Conservation (phyloP, 192 early-diverging fungal genomes). For the Entophlyctis luteolus region DNA sequence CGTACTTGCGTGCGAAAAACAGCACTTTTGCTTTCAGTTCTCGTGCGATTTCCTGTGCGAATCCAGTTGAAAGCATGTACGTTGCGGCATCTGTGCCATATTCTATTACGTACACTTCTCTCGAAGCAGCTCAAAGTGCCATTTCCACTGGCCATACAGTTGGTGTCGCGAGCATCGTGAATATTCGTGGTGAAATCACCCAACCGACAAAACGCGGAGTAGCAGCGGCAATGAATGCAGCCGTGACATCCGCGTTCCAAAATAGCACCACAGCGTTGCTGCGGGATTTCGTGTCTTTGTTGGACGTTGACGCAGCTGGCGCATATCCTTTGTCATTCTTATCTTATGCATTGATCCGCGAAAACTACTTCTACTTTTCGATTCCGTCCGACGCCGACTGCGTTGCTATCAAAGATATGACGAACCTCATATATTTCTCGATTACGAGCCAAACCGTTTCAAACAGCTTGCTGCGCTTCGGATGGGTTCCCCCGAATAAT, state of each 20-base stretch:
- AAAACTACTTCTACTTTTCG: conserved; percentile 1
- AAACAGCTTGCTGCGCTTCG: neutral
- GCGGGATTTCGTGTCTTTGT: neutral
- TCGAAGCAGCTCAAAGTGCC: neutral
- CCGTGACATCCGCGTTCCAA: neutral
- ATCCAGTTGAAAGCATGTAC: neutral
- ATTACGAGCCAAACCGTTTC: neutral
- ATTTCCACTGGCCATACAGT: neutral
- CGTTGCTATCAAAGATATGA: neutral
- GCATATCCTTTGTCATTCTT: conserved; percentile 5
- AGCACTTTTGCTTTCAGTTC: neutral
- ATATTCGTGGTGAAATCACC: neutral
- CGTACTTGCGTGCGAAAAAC: neutral
- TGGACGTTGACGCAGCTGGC: neutral
- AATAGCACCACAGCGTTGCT: neutral
- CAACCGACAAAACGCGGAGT: neutral
- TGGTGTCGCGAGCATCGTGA: neutral
- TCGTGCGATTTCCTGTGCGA: neutral
- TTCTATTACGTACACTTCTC: conserved; percentile 3
- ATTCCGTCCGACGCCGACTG: neutral
- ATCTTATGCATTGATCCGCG: neutral
- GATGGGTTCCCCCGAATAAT: neutral
- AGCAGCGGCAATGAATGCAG: neutral
- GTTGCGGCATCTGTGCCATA: neutral
- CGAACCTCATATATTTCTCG: neutral